Conservation (phyloP, 2,329 filamentous ascomycete genomes). For the Diaporthe sp. region DNA sequence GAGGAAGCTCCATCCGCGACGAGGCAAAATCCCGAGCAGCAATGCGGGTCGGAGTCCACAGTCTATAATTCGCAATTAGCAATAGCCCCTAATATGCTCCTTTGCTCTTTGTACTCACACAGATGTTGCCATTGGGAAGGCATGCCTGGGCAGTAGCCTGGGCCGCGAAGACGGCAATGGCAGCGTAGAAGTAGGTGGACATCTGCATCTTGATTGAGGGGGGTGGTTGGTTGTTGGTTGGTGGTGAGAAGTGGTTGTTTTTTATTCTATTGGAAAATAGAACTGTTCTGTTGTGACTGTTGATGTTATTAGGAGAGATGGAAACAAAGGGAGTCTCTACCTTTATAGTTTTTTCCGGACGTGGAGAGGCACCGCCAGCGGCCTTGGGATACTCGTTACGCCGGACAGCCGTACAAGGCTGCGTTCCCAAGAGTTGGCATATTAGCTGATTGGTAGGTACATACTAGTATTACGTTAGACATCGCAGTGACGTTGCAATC, state of each 20-base stretch:
- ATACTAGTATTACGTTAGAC: neutral
- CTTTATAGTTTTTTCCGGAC: slow-evolving; percentile 8
- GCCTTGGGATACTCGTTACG: neutral
- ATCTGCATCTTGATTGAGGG: neutral
- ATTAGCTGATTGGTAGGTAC: neutral
- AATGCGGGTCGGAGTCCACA: neutral
- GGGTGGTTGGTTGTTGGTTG: neutral
- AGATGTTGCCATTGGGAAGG: neutral
- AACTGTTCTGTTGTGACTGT: neutral
- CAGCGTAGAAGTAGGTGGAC: slow-evolving; percentile 9
- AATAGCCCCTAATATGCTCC: neutral
- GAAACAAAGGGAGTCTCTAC: neutral
- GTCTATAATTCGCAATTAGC: neutral
- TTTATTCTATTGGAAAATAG: no score
- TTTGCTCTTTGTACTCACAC: neutral
- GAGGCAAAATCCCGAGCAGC: neutral
- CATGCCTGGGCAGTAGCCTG: neutral
- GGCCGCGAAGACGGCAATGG: slow-evolving; percentile 12
- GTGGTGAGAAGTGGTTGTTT: neutral
- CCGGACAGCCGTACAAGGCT: neutral
- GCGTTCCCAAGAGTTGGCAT: no score
- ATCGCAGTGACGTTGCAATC: neutral
- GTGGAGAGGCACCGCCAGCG: neutral
- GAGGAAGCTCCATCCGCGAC: neutral
- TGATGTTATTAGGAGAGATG: neutral